These are phyloP conservation scores for Cymbidium sinense DNA, from an alignment of 106 monocot genomes.

Conservation along the genomic window DNA sequence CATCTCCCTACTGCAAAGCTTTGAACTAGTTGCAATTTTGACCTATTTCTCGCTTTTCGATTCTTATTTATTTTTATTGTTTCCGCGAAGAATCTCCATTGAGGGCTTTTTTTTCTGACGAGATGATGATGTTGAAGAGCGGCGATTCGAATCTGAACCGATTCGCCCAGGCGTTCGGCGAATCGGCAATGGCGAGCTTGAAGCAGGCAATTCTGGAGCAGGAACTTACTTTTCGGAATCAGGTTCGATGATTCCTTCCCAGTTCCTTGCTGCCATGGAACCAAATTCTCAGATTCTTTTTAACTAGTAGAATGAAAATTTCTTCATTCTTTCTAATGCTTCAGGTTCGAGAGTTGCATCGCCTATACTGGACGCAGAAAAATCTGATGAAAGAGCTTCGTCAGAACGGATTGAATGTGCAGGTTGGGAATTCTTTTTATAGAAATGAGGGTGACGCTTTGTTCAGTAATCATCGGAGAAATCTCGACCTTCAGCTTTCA, in stretches of 20 bases:
- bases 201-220: constrained; percentile 53
- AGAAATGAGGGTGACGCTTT: not conserved
- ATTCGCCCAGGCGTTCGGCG: constrained; percentile 9
- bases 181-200: constrained; percentile 33
- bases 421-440: not conserved
- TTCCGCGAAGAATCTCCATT: not conserved
- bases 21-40: too few relatives aligned
- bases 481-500: constrained; percentile 16
- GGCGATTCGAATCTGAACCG: constrained; percentile 27
- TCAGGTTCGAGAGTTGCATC: constrained; percentile 66
- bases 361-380: constrained; percentile 70
- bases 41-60: not conserved
- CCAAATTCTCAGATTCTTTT: not conserved
- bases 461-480: not conserved
- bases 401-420: constrained; percentile 8
- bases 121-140: constrained; percentile 9
- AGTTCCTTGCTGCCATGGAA: not conserved
- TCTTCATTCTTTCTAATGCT: not conserved
- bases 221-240: constrained; percentile 38
- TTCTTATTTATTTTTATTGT: not conserved
- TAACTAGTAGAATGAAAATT: not conserved
- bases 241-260: constrained; percentile 25
- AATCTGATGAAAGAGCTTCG: constrained; percentile 29
- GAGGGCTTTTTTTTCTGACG: not conserved
- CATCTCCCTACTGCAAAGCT: not conserved